These are phyloP conservation scores for Sporobolomyces phaffii DNA, from an alignment of 768 basidiomycete species.

Conservation along the genomic window DNA sequence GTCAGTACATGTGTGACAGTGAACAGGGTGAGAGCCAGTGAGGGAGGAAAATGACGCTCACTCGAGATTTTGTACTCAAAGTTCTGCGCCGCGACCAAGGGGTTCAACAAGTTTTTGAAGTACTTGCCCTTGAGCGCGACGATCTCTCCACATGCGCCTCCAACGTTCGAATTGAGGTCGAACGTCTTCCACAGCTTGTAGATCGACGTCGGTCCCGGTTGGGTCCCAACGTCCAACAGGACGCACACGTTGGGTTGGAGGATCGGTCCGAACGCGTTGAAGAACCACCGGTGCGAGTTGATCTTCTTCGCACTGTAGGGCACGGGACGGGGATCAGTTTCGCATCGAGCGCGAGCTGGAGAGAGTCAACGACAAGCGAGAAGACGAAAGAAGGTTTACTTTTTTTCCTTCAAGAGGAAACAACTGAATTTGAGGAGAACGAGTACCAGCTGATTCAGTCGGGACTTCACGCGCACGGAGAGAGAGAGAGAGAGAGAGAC, in stretches of 20 bases:
- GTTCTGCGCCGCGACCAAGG: conserved; percentile 80
- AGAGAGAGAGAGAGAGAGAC: too few relatives aligned
- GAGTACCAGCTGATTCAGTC: conserved; percentile 53
- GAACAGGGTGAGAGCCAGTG: too few relatives aligned
- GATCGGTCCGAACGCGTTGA: conserved; percentile 82
- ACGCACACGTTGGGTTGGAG: conserved; percentile 54
- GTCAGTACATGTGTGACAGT: too few relatives aligned
- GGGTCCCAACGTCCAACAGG: conserved; percentile 87
- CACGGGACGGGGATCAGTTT: too few relatives aligned
- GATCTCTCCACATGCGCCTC: conserved; percentile 74
- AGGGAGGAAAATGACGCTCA: background rate
- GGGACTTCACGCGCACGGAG: background rate
- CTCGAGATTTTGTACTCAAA: conserved; percentile 84
- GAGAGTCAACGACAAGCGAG: too few relatives aligned
- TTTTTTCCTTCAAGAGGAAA: conserved; percentile 70
- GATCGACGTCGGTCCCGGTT: conserved; percentile 77
- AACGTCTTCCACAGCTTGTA: conserved; percentile 90
- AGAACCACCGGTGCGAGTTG: conserved; percentile 76
- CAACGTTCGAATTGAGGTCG: conserved; percentile 25
- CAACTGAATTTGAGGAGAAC: conserved; percentile 39
- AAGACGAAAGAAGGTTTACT: too few relatives aligned
- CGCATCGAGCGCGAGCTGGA: too few relatives aligned
- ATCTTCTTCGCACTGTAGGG: conserved; percentile 59
- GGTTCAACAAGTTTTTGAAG: conserved; percentile 63
- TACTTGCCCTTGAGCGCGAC: conserved; percentile 63